phyloP scores from a whole-genome alignment of 805 yeast genomes.

The Ogataea populi-albae region DNA sequence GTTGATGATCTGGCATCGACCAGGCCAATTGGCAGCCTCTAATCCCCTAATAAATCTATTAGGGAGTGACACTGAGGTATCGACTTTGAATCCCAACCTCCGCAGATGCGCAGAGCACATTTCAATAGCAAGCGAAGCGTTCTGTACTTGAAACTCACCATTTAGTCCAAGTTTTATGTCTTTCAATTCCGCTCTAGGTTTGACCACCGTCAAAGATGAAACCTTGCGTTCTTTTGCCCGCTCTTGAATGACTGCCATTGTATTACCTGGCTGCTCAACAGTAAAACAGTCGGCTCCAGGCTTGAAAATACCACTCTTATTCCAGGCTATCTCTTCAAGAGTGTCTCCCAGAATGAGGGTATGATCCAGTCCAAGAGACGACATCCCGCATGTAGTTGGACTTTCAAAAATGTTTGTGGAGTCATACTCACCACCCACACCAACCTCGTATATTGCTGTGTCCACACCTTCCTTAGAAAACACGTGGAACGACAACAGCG shows the following conservation, averaged over 20 bases:
- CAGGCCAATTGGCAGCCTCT: conserved; percentile 81
- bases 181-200: conserved; percentile 37
- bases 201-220: conserved; percentile 51
- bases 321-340: conserved; percentile 89
- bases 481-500: conserved; percentile 86
- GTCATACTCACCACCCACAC: conserved; percentile 97
- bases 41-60: conserved; percentile 56
- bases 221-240: conserved; percentile 66
- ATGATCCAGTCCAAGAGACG: conserved; percentile 90
- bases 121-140: conserved; percentile 84
- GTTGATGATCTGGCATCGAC: conserved; percentile 77
- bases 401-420: conserved; percentile 83
- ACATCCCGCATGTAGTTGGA: conserved; percentile 84
- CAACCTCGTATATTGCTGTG: conserved; percentile 94
- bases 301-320: conserved; percentile 92
- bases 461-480: conserved; percentile 87
- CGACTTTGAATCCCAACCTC: conserved; percentile 42
- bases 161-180: conserved; percentile 63
- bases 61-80: conserved; percentile 38
- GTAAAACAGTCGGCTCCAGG: conserved; percentile 61
- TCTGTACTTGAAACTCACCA: conserved; percentile 79
- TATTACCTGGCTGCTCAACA: conserved; percentile 52
- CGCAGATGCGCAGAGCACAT: conserved; percentile 61
- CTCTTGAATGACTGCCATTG: conserved; percentile 52
- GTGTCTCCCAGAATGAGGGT: conserved; percentile 83